Conservation (phyloP, 1,139 yeast species). For the Zygosaccharomyces pseudobailii region DNA sequence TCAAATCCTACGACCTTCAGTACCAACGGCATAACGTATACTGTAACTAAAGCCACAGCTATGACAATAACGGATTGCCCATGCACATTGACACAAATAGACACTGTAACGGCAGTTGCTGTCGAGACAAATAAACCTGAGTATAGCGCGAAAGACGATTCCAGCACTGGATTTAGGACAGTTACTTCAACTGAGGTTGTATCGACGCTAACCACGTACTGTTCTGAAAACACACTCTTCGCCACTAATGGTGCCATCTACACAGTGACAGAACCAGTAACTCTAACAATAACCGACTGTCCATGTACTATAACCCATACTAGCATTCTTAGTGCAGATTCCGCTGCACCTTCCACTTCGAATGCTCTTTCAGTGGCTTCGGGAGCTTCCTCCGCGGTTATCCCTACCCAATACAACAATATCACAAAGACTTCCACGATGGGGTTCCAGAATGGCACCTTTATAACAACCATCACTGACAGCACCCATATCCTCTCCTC, state of each 20-base stretch:
- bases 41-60: conserved; percentile 50
- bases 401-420: background rate
- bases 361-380: background rate
- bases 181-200: conserved; percentile 39
- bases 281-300: conserved; percentile 54
- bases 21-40: conserved; percentile 45
- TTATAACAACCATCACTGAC: background rate
- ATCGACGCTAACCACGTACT: conserved; percentile 54
- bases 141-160: background rate
- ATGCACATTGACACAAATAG: conserved; percentile 44
- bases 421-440: background rate
- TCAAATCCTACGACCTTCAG: conserved; percentile 51
- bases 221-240: conserved; percentile 53
- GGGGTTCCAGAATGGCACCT: background rate
- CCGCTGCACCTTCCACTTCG: background rate
- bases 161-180: background rate
- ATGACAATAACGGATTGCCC: conserved; percentile 55
- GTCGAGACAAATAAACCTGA: background rate
- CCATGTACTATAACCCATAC: conserved; percentile 48
- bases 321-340: background rate
- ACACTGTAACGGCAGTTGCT: background rate
- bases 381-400: background rate
- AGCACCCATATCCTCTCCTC: background rate
- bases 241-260: conserved; percentile 45
- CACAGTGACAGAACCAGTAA: conserved; percentile 49